Evolutionary conservation across 176 grass and related monocot species (phyloP).

Genomic region (Hsuehochloa calcarea): DNA sequence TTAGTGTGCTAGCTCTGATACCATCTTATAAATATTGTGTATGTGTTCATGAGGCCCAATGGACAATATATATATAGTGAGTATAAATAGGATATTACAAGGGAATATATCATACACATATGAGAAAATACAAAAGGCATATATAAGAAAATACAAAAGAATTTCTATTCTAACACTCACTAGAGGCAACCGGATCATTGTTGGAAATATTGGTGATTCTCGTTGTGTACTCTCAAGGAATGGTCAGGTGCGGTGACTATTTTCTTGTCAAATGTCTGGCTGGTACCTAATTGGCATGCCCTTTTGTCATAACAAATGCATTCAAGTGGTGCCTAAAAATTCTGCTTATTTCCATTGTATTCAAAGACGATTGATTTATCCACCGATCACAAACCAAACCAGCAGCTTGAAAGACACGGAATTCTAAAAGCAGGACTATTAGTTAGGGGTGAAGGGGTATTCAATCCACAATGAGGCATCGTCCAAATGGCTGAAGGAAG

Average conservation of each 20-base stretch:
- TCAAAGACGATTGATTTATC: slow-evolving; percentile 26
- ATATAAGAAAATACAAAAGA: too few relatives aligned
- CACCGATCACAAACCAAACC: slow-evolving; percentile 18
- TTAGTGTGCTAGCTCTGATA: too few relatives aligned
- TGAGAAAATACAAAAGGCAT: too few relatives aligned
- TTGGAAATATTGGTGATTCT: slow-evolving; percentile 38
- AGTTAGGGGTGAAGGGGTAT: not conserved
- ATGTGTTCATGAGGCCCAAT: too few relatives aligned
- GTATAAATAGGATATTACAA: too few relatives aligned
- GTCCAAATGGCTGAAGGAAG: not conserved
- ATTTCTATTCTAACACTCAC: not conserved
- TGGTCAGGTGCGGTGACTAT: slow-evolving; percentile 23
- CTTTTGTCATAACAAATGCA: not conserved
- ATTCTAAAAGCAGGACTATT: slow-evolving; percentile 1
- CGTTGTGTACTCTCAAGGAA: slow-evolving; percentile 31
- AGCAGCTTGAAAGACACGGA: not conserved
- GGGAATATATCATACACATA: too few relatives aligned
- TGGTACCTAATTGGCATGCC: not conserved
- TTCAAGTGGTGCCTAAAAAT: slow-evolving; percentile 3
- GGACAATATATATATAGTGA: too few relatives aligned
- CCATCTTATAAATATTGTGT: too few relatives aligned
- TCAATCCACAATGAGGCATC: too few relatives aligned
- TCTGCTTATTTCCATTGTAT: slow-evolving; percentile 7
- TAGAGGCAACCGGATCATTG: slow-evolving; percentile 16
- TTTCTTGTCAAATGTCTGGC: slow-evolving; percentile 14